Percentiles rank a stretch among this genome's conserved stretches.
phyloP scores from a whole-genome alignment of 306 rosid species.

The Gastrolobium bilobum region DNA sequence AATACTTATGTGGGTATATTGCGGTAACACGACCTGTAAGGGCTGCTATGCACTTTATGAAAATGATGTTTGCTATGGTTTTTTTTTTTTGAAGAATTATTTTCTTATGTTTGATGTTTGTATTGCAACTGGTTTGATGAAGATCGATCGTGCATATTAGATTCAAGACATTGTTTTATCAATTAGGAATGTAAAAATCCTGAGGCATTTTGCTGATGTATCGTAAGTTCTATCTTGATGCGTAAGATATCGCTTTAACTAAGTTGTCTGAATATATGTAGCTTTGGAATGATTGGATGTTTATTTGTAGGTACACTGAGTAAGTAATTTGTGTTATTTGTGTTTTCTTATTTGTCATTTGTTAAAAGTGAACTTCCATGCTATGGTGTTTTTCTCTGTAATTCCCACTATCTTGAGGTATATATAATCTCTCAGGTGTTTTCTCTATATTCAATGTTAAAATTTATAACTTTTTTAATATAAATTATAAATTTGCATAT shows the following conservation, averaged over 20 bases:
- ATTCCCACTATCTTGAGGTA: background rate
- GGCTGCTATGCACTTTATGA: constrained; percentile 63
- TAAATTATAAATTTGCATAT: no score
- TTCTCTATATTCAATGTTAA: no score
- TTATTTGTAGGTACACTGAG: constrained; percentile 31
- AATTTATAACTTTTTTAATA: no score
- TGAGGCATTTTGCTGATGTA: constrained; percentile 24
- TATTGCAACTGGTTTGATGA: constrained; percentile 41
- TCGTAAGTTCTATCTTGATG: constrained; percentile 30
- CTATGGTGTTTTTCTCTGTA: constrained; percentile 16
- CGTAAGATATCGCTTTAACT: constrained; percentile 23
- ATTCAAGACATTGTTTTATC: constrained; percentile 28
- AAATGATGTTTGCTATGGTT: constrained; percentile 29
- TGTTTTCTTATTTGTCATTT: constrained; percentile 17
- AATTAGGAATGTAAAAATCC: background rate
- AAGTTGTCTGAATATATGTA: background rate
- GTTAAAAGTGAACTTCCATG: constrained; percentile 4
- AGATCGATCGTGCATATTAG: constrained; percentile 32
- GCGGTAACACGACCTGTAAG: constrained; percentile 43
- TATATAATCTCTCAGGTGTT: no score
- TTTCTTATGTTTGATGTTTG: constrained; percentile 33
- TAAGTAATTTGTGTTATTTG: background rate
- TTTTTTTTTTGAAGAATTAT: background rate
- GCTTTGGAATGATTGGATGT: constrained; percentile 22
- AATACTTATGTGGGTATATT: constrained; percentile 92